Base-by-base conservation (phyloP, 169 alveolate species). In the Cryptosporidium sp. region DNA sequence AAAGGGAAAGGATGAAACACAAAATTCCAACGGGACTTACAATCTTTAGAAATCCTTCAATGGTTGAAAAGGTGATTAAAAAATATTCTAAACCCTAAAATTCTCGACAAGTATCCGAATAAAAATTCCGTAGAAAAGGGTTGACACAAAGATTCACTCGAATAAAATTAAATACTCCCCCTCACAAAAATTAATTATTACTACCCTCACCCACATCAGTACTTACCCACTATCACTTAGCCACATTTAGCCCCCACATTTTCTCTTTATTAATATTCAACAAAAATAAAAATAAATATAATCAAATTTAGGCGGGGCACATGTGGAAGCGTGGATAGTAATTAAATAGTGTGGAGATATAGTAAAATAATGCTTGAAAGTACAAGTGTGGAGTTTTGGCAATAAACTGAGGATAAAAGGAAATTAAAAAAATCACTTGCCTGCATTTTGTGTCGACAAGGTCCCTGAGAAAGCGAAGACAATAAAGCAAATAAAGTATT, bases 381-480 rank as follows among this genome's bases (percentile, higher is more conserved):
- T 35, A 45, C 69, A 62, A 80, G 89, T 80, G 89, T 80, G 89
- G 89, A 61, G 65, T 61, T 51, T 61, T 70, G 44, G 58, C 60
- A 31, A 48, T 80, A 67, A 37, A 42, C 16, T 23, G 45, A 42
- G 35, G 35, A 62, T 44, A 42, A 60, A n/a, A 26, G 23, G 7
- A 51, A 31, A 10, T 5, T 5, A 7, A 1, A 26, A 18, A 80
- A 65, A 42, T 80, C 89, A 80, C 89, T 80, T 80, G 89, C 89
- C 89, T 80, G 89, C 89, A 80, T 62, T 80, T 80, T 80, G 89
- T 80, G 89, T 80, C 67, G 89, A 80, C 89, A 62, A 80, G 89
- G 75, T 80, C 86, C 56, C 89, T 56, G 53, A 73, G 86, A 73
- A 73, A 73, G 86, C 86, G 67, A 45, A 75, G 44, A 33, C 8